Evolutionary conservation across 176 grass and related monocot genomes (phyloP), one percentile per base, ranked within the genome.

Genomic region (Zoysia pacifica): DNA sequence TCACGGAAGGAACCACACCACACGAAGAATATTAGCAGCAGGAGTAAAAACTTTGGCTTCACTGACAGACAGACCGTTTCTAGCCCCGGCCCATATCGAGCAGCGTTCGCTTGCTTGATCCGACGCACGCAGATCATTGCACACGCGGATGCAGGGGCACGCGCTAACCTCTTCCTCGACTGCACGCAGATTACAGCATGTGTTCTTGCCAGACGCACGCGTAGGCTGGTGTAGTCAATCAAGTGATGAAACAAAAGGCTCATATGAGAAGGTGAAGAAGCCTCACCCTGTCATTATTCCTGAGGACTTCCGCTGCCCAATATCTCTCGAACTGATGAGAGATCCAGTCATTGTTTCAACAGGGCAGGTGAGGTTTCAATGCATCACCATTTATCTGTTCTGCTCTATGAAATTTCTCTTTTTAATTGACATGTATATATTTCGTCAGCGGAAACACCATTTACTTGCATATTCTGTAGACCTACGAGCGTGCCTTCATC

Each of bases 341-440:
- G 96, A 99, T 89, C 92, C 90, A 7, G 90, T 95, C 60, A 99
- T 99, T 81, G 96, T 99, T 47, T 94, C 96, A 71, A 99, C 96
- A 16, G 96, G 92, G 70, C 96, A 99, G 96, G 96, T 99, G 80
- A 79, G 65, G 48, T 72, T 76, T 58, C 51, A 67, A 37, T 76
- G 11, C 4, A 48, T 60, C 58, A 73, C 65, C 14, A 4, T 36
- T 48, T 65, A 66, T 73, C 52, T 8, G 40, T 37, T 48, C 1
- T 53, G 39, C 74, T 35, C n/a, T 54, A 48, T 72, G 41, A 50
- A 37, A 11, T 48, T 48, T 76, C 56, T 46, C 19, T 38, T 40
- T 59, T 14, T 36, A 52, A 46, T 42, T 37, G 18, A 28, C 36
- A 48, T 28, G 28, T 28, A 14, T 70, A 75, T 79, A 83, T 89